Evolutionary conservation across 2,329 filamentous ascomycete species (phyloP).

Genomic region (Fusarium piperis): DNA sequence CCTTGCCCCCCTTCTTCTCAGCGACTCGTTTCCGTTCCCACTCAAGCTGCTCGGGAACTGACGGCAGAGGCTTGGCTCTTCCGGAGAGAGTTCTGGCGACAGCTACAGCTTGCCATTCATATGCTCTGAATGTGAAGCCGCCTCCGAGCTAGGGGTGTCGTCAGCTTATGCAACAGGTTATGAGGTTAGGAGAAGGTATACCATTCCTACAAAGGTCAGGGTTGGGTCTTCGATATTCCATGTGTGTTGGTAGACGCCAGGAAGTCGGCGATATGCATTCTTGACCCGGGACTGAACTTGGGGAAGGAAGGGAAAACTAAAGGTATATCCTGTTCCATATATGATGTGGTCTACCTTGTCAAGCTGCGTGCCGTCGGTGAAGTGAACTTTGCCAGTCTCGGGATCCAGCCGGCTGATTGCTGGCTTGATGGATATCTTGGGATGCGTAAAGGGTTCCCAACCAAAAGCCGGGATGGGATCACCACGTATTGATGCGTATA

Average conservation of each 20-base stretch:
- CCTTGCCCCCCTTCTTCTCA: conserved; percentile 34
- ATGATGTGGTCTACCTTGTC: conserved; percentile 22
- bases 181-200: background rate
- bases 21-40: conserved; percentile 27
- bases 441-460: conserved; percentile 25
- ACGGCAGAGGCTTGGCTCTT: conserved; percentile 15
- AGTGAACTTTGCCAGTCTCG: conserved; percentile 3
- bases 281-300: conserved; percentile 13
- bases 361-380: conserved; percentile 13
- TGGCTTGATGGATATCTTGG: conserved; percentile 20
- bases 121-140: conserved; percentile 36
- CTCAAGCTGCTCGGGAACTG: conserved; percentile 24
- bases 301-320: conserved; percentile 22
- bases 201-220: conserved; percentile 26
- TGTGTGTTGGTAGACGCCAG: conserved; percentile 25
- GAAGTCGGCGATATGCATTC: conserved; percentile 9
- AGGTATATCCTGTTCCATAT: conserved; percentile 24
- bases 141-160: conserved; percentile 13
- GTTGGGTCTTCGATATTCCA: conserved; percentile 32
- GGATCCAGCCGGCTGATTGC: conserved; percentile 11
- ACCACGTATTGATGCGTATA: conserved; percentile 14
- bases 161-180: background rate
- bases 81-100: conserved; percentile 22
- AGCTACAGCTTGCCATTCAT: conserved; percentile 35
- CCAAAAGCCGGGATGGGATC: conserved; percentile 17